These are phyloP conservation scores for Apiosordaria backusii DNA, from an alignment of 495 filamentous ascomycete species.

Conservation along the genomic window DNA sequence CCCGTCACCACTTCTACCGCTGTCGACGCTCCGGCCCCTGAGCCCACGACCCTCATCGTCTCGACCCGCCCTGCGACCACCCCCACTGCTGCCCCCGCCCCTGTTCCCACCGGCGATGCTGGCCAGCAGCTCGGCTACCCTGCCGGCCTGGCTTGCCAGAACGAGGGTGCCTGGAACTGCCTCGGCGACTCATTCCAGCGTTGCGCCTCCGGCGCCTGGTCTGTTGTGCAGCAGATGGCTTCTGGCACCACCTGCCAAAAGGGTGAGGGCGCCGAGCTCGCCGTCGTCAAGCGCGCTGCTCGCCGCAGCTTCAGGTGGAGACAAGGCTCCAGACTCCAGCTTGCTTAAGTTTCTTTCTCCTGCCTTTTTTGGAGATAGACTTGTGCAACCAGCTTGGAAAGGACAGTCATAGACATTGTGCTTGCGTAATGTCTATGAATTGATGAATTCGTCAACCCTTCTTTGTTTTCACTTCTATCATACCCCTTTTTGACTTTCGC, in stretches of 20 bases:
- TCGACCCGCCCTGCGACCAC: conserved; percentile 18
- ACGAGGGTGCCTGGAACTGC: conserved; percentile 64
- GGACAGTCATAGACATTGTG: neutral
- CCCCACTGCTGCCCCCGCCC: conserved; percentile 17
- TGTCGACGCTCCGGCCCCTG: conserved; percentile 10
- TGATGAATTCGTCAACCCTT: conserved; percentile 1
- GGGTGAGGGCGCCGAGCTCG: conserved; percentile 48
- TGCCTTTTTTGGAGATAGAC: neutral
- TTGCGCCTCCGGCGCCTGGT: conserved; percentile 63
- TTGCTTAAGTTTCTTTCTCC: neutral
- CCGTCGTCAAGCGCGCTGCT: conserved; percentile 1
- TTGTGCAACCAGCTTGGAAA: neutral
- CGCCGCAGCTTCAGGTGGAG: conserved; percentile 5
- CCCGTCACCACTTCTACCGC: conserved; percentile 10
- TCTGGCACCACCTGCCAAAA: conserved; percentile 56
- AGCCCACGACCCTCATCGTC: conserved; percentile 20
- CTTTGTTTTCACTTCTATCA: neutral
- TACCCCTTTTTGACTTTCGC: neutral
- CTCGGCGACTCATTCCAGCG: conserved; percentile 60
- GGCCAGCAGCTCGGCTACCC: conserved; percentile 17
- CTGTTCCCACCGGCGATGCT: conserved; percentile 16
- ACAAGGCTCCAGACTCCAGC: neutral
- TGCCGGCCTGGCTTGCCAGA: conserved; percentile 42
- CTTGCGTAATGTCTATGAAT: neutral
- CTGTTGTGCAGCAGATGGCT: conserved; percentile 49